These are phyloP conservation scores for Murraya paniculata DNA, from an alignment of 345 rosid genomes.

Conservation along the genomic window DNA sequence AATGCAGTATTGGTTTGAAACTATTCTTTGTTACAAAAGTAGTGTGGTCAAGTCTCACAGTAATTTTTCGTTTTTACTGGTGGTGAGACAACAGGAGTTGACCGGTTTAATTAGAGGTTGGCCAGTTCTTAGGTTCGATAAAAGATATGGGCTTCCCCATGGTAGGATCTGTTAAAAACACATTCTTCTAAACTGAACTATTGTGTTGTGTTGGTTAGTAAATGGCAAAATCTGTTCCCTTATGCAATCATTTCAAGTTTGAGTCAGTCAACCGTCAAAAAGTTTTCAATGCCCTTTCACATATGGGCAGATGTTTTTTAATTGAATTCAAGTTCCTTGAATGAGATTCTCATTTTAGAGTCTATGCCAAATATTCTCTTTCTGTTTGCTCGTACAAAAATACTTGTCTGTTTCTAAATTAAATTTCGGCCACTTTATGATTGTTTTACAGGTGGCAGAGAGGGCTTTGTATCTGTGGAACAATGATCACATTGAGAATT, in stretches of 20 bases:
- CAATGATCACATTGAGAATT: slow-evolving; percentile 65
- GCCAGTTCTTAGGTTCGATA: neutral
- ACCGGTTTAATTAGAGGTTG: neutral
- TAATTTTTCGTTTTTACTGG: neutral
- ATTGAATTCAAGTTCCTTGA: neutral
- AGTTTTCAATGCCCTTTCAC: neutral
- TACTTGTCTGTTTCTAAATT: neutral
- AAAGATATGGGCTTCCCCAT: neutral
- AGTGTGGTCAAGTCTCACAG: neutral
- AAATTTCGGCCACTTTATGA: neutral
- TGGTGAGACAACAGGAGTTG: neutral
- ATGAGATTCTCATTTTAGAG: neutral
- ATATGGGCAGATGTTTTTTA: neutral
- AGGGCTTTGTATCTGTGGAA: slow-evolving; percentile 72
- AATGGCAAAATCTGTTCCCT: neutral
- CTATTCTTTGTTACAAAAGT: neutral
- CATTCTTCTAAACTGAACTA: neutral
- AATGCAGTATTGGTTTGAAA: neutral
- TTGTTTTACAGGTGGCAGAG: slow-evolving; percentile 64
- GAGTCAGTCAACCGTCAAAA: neutral
- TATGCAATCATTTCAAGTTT: neutral
- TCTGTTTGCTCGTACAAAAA: neutral
- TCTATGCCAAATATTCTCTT: neutral
- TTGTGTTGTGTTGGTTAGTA: neutral
- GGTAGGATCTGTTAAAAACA: neutral